phyloP scores from a whole-genome alignment of 1,284 basidiomycete genomes.

The Thecaphora frezii region DNA sequence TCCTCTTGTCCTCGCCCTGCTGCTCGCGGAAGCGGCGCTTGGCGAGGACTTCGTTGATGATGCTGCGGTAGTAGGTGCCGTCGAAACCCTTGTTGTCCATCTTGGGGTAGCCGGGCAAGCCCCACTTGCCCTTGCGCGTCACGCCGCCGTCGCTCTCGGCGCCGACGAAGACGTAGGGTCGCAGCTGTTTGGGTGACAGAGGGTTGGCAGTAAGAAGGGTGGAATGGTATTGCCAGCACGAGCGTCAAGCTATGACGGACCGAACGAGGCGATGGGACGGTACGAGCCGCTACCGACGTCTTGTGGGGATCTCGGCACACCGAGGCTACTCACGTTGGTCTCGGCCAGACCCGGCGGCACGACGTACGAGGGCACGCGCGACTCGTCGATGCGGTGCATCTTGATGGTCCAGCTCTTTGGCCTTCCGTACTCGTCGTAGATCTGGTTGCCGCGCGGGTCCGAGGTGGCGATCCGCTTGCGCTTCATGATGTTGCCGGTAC shows the following conservation, averaged over 20 bases:
- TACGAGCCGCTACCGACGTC: background rate
- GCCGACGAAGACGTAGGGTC: constrained; percentile 51
- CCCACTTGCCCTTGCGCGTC: constrained; percentile 30
- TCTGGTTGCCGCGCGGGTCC: constrained; percentile 41
- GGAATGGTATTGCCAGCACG: too few species aligned
- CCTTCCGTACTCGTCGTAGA: constrained; percentile 42
- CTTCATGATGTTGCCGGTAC: constrained; percentile 54
- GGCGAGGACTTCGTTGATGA: constrained; percentile 43
- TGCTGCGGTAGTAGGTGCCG: constrained; percentile 43
- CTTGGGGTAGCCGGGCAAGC: constrained; percentile 44
- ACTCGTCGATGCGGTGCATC: constrained; percentile 50
- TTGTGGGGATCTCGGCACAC: too few species aligned
- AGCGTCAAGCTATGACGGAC: too few species aligned
- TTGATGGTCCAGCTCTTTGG: constrained; percentile 48
- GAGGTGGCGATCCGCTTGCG: constrained; percentile 54
- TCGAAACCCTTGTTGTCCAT: constrained; percentile 48
- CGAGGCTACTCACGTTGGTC: constrained; percentile 47
- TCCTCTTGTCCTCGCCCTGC: constrained; percentile 24
- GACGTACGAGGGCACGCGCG: constrained; percentile 43
- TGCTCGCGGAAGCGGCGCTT: constrained; percentile 34
- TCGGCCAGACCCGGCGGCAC: constrained; percentile 55
- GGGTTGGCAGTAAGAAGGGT: background rate
- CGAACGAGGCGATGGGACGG: too few species aligned
- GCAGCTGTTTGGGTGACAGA: constrained; percentile 14
- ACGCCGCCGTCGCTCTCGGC: constrained; percentile 37